phyloP scores from a whole-genome alignment of 495 filamentous ascomycete species.

The Penicillium simplicissimum region DNA sequence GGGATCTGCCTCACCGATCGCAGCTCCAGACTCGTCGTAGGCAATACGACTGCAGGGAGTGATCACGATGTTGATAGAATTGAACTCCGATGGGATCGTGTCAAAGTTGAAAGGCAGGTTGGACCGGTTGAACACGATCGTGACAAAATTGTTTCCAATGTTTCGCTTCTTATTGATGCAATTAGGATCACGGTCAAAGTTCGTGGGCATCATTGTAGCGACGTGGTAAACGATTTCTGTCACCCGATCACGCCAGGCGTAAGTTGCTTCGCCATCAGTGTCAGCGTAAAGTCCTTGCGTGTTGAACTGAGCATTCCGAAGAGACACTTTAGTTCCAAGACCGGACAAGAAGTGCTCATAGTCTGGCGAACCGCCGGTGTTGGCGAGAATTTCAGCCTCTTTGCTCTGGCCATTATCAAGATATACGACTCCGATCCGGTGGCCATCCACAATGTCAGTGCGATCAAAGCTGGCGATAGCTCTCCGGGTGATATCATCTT shows the following conservation, averaged over 20 bases:
- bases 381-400: slow-evolving; percentile 81
- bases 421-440: slow-evolving; percentile 95
- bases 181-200: slow-evolving; percentile 69
- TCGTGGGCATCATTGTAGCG: slow-evolving; percentile 93
- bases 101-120: slow-evolving; percentile 84
- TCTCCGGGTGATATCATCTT: slow-evolving; percentile 76
- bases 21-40: slow-evolving; percentile 26
- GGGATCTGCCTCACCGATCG: slow-evolving; percentile 28
- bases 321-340: slow-evolving; percentile 74
- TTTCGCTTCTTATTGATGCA: slow-evolving; percentile 89
- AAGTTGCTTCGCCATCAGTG: slow-evolving; percentile 80
- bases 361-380: slow-evolving; percentile 77
- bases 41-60: slow-evolving; percentile 71
- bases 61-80: slow-evolving; percentile 94
- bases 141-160: slow-evolving; percentile 97
- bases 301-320: slow-evolving; percentile 84
- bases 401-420: slow-evolving; percentile 77
- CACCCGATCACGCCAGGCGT: slow-evolving; percentile 91
- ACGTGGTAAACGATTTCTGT: slow-evolving; percentile 96
- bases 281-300: slow-evolving; percentile 89
- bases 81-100: slow-evolving; percentile 91
- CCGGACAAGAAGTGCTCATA: slow-evolving; percentile 81
- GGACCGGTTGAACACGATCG: slow-evolving; percentile 96
- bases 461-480: slow-evolving; percentile 81
- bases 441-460: slow-evolving; percentile 87